These are phyloP conservation scores for Musa beccarii DNA, from an alignment of 176 grass and related monocot genomes.

Conservation along the genomic window DNA sequence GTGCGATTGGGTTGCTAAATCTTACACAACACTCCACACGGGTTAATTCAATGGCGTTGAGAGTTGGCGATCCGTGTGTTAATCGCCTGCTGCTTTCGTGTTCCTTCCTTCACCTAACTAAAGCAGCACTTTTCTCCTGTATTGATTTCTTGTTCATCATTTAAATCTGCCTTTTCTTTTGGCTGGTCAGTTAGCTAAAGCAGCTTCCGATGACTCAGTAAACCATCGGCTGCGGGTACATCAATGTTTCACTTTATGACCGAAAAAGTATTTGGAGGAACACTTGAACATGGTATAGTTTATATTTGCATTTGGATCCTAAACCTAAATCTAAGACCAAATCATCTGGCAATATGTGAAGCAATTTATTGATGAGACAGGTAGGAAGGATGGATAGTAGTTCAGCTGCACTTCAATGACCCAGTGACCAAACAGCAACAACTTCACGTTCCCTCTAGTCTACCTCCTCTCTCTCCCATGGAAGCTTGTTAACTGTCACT, in stretches of 20 bases:
- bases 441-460: not conserved
- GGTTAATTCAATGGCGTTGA: not conserved
- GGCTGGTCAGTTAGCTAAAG: too few relatives aligned
- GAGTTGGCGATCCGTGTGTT: not conserved
- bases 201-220: too few relatives aligned
- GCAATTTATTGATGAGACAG: slow-evolving; percentile 9
- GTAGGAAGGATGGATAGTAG: slow-evolving; percentile 8
- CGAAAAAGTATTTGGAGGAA: not conserved
- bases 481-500: not conserved
- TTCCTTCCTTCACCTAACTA: not conserved
- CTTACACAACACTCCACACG: too few relatives aligned
- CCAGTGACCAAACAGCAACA: slow-evolving; percentile 1
- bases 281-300: not conserved
- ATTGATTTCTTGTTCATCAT: not conserved
- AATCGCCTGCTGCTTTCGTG: not conserved
- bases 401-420: slow-evolving; percentile 9
- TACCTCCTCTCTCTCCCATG: too few relatives aligned
- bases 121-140: not conserved
- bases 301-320: not conserved
- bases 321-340: not conserved
- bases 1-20: too few relatives aligned
- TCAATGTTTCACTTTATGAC: not conserved
- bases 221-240: too few relatives aligned
- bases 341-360: not conserved
- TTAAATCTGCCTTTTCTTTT: too few relatives aligned